Evolutionary conservation across 345 rosid species (phyloP).

Genomic region (Sisymbrium altissimum): DNA sequence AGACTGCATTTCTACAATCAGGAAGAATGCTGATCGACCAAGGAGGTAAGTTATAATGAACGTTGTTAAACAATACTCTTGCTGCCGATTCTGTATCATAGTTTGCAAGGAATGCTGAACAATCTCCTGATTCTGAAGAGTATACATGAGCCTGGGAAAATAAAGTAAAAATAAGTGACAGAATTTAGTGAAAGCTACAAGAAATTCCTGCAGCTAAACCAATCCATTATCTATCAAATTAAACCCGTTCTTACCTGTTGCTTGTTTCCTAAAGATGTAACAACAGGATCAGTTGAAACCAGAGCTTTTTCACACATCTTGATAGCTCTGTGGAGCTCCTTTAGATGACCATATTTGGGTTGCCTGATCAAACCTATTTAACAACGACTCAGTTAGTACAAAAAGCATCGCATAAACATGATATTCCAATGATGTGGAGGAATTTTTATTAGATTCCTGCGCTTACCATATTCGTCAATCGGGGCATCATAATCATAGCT

Average conservation of each 20-base stretch:
- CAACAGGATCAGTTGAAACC: constrained; percentile 75
- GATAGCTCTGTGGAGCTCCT: constrained; percentile 91
- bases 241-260: constrained; percentile 61
- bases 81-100: constrained; percentile 81
- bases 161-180: not conserved
- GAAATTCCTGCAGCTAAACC: constrained; percentile 2
- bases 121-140: constrained; percentile 73
- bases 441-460: not conserved
- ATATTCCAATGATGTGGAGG: not conserved
- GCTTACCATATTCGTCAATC: constrained; percentile 90
- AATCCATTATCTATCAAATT: not conserved
- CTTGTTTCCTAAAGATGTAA: constrained; percentile 73
- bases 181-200: constrained; percentile 14
- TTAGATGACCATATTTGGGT: constrained; percentile 94
- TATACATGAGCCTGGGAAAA: constrained; percentile 71
- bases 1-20: constrained; percentile 93
- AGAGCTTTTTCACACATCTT: constrained; percentile 92
- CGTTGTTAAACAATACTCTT: constrained; percentile 83
- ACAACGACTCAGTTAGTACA: constrained; percentile 21
- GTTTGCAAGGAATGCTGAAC: constrained; percentile 96
- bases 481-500: constrained; percentile 99
- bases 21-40: constrained; percentile 99
- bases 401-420: not conserved
- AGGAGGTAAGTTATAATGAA: constrained; percentile 97
- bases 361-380: constrained; percentile 80